Base-by-base conservation (phyloP, 495 filamentous ascomycete species). In the Cercophora newfieldiana region DNA sequence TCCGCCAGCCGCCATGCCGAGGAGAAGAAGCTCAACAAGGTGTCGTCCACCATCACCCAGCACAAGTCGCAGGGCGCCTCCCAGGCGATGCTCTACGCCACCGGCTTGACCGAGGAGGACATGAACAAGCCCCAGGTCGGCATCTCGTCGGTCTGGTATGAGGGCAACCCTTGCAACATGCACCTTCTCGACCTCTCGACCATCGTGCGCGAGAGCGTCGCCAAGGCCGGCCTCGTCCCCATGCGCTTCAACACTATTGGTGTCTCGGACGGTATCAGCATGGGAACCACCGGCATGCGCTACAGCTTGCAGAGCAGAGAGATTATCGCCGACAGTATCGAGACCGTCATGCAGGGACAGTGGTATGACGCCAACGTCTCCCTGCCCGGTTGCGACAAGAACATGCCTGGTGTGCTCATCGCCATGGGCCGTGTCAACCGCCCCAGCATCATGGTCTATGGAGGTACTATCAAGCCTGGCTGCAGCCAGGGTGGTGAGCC, bases 331-430 rank as follows among this genome's bases (percentile, higher is more conserved):
- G 96, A 99, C 78, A 94, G 90, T 33, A 95, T 99, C 70, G 96
- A 99, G 85, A 98, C 96, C 7, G 95, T 98, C 48, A 99, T 99
- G 95, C 87, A 92, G 56, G 95, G 92, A 14, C 95, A 99, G 83
- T 99, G 95, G 96, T 99, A 99, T 76, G 95, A 99, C 78, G 95
- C 91, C 73, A 98, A 98, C 76, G 92, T 99, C 74, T 96, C 92
- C 21, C 91, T 99, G 71, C 95, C 95, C n/a, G 95, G 95, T 48
- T 99, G 95, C 78, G 96, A 99, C 84, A 99, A 99, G 89, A 99
- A 99, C 79, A 97, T 99, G 96, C 95, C 95, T 7, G 95, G 95
- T 79, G 95, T 97, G 37, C 79, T 97, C 66, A 99, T 99, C 82
- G 96, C 95, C 49, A 97, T 97, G 95, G 95, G 92, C 29, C 85